A percentile compares a stretch with the other conserved stretches of the same genome.
Evolutionary conservation across 805 yeast species (phyloP).

Genomic region (Metschnikowia bowlesiae): DNA sequence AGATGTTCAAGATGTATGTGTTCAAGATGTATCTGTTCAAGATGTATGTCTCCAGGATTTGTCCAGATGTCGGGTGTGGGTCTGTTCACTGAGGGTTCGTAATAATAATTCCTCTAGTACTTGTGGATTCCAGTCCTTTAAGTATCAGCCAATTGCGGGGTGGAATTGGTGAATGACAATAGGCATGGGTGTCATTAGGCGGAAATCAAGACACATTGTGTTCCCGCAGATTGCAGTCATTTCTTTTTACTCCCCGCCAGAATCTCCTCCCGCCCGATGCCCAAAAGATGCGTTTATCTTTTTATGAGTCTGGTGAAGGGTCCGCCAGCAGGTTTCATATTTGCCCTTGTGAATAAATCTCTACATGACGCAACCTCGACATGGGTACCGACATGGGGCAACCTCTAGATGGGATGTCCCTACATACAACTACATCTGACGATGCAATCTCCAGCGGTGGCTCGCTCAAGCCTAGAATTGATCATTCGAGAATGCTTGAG

Average conservation of each 20-base stretch:
- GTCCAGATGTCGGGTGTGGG: not conserved
- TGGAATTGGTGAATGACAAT: not conserved
- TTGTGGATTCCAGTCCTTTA: not conserved
- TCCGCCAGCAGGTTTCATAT: too few species aligned
- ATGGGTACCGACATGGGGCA: too few species aligned
- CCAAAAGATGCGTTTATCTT: not conserved
- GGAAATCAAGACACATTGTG: not conserved
- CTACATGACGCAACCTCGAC: too few species aligned
- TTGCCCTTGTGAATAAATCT: too few species aligned
- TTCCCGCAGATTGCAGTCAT: not conserved
- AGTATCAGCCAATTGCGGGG: not conserved
- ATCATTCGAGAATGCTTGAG: too few species aligned
- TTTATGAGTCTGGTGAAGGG: too few species aligned
- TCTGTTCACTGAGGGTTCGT: too few species aligned
- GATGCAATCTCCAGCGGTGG: too few species aligned
- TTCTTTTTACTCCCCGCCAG: slow-evolving; percentile 1
- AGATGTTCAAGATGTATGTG: not conserved
- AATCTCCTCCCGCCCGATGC: not conserved
- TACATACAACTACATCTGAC: too few species aligned
- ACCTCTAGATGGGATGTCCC: too few species aligned
- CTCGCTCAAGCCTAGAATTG: too few species aligned
- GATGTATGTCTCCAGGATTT: not conserved
- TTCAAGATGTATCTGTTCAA: too few species aligned
- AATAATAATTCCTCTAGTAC: not conserved
- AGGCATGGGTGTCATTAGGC: not conserved